phyloP scores from a whole-genome alignment of 192 early-diverging fungal genomes.

The Gamsiella multidivaricata region DNA sequence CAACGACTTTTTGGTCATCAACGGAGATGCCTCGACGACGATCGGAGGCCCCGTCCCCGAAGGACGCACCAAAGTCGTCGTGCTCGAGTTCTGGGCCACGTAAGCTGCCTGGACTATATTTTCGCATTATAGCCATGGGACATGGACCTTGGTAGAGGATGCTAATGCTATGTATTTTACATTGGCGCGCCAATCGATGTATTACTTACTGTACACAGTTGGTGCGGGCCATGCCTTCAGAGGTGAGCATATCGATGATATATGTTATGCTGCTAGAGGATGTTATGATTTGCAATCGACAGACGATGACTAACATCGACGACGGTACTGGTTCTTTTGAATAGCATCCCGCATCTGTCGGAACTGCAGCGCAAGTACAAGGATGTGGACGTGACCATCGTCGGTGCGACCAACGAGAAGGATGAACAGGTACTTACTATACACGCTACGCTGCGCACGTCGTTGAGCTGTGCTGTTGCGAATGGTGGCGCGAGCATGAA shows the following conservation, averaged over 20 bases:
- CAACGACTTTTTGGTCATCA: slow-evolving; percentile 53
- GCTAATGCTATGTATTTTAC: too few relatives aligned
- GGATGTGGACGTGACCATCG: slow-evolving; percentile 57
- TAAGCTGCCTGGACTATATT: too few relatives aligned
- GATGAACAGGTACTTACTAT: slow-evolving; percentile 59
- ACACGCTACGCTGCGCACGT: too few relatives aligned
- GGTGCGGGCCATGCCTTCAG: slow-evolving; percentile 49
- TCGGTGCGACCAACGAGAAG: slow-evolving; percentile 64
- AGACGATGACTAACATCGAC: neutral
- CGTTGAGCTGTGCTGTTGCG: neutral
- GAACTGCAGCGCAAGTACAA: slow-evolving; percentile 62
- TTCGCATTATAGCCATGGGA: too few relatives aligned
- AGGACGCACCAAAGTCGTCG: slow-evolving; percentile 40
- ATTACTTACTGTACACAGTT: slow-evolving; percentile 13
- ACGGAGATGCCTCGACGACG: slow-evolving; percentile 46
- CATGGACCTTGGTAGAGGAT: too few relatives aligned
- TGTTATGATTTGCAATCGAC: too few relatives aligned
- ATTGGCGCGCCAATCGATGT: too few relatives aligned
- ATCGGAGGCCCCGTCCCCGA: slow-evolving; percentile 48
- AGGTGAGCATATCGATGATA: slow-evolving; percentile 9
- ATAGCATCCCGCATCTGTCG: slow-evolving; percentile 60
- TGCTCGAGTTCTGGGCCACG: slow-evolving; percentile 57
- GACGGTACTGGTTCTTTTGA: neutral
- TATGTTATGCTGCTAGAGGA: too few relatives aligned
- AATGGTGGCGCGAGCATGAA: neutral